A percentile compares a stretch with the other conserved stretches of the same genome.
Evolutionary conservation across 345 rosid species (phyloP).

Genomic region (Stellera chamaejasme): DNA sequence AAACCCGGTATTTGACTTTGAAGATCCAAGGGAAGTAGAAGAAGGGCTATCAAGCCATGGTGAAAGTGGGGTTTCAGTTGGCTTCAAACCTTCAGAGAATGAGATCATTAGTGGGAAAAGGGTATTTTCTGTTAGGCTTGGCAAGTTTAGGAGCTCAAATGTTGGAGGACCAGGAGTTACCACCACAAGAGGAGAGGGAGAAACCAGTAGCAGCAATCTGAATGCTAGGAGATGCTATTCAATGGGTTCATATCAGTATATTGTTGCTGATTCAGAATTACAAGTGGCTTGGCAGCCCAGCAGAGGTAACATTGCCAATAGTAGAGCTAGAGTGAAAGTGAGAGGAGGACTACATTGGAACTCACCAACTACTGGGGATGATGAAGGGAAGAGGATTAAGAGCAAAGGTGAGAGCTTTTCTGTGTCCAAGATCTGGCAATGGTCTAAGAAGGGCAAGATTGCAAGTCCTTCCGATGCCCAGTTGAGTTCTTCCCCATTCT

Average conservation of each 20-base stretch:
- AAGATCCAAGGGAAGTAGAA: constrained; percentile 46
- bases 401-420: constrained; percentile 94
- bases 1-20: constrained; percentile 48
- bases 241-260: constrained; percentile 55
- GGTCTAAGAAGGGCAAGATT: constrained; percentile 67
- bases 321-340: constrained; percentile 22
- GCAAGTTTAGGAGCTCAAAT: constrained; percentile 55
- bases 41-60: constrained; percentile 25
- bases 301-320: constrained; percentile 17
- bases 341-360: constrained; percentile 31
- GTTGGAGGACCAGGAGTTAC: constrained; percentile 17
- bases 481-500: constrained; percentile 20
- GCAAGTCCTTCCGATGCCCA: constrained; percentile 33
- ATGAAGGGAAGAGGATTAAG: constrained; percentile 71
- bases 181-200: constrained; percentile 31
- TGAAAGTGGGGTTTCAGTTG: constrained; percentile 26
- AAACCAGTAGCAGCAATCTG: constrained; percentile 57
- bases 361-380: constrained; percentile 32
- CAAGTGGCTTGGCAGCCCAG: constrained; percentile 45
- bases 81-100: constrained; percentile 39
- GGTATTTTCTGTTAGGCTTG: constrained; percentile 80
- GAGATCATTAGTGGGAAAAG: constrained; percentile 48
- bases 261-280: constrained; percentile 62
- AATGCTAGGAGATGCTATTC: constrained; percentile 54
- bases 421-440: constrained; percentile 88